Base-by-base conservation (phyloP, 2,329 filamentous ascomycete species). In the Coniochaeta hoffmannii region DNA sequence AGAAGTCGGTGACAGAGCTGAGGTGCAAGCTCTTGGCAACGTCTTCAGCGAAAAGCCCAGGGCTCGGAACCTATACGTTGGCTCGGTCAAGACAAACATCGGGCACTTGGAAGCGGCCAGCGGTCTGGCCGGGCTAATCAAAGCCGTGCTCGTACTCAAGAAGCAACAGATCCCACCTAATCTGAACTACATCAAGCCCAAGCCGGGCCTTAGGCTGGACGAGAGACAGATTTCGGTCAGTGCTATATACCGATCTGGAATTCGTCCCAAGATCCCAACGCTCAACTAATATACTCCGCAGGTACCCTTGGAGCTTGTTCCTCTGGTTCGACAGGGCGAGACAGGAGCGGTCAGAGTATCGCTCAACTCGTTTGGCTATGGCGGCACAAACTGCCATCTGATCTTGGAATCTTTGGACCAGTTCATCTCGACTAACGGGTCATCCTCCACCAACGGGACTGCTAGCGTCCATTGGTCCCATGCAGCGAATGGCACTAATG, bases 131-230 rank as follows among this genome's bases (percentile, higher is more conserved):
- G 64, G 64, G 6, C 54, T 70, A 19, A 66, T 72, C 53, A 72
- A 72, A 57, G 57, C 63, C 4, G 60, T 65, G 5, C 55, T 71
- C 53, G 76, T 76, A 68, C 68, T 81, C 5, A 73, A 79, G 57
- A 79, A 55, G 66, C 66, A 15, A 71, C 41, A 9, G 53, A 55
- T 38, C 35, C 54, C 8, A 46, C 44, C 57, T 38, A 12, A 31
- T n/a, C 7, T 54, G 62, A 4, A 67, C 66, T 55, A 54, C 12
- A 44, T 31, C 28, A 58, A 55, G 28, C 19, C 36, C 35, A 55
- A 55, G 22, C 57, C 55, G 10, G 28, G 67, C 56, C 78, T 78
- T n/a, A 73, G 73, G 0, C 70, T 75, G n/a, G 66, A 71, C 22
- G 62, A 73, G 36, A 77, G 36, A 41, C 9, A 26, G 5, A 31